Evolutionary conservation across 805 yeast species (phyloP).

Genomic region (Candida sanyiensis): DNA sequence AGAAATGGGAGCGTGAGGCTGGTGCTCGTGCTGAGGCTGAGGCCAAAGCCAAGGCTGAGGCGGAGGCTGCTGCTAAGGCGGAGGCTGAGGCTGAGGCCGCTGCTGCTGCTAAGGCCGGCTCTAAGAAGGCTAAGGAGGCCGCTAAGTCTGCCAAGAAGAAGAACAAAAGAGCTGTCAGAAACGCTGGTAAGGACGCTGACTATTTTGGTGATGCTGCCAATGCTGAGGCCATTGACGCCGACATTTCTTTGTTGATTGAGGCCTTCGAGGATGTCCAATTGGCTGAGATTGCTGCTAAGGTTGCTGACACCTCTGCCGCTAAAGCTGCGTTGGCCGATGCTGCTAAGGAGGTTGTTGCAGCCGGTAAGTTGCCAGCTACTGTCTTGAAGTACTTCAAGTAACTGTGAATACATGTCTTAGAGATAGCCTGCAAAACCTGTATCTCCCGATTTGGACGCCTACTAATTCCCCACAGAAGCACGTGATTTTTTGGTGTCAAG

Average conservation of each 20-base stretch:
- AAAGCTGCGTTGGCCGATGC: conserved; percentile 54
- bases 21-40: conserved; percentile 97
- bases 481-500: background rate
- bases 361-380: conserved; percentile 50
- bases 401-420: no score
- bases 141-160: conserved; percentile 90
- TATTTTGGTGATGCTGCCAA: conserved; percentile 78
- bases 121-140: conserved; percentile 93
- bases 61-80: conserved; percentile 78
- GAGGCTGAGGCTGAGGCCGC: conserved; percentile 72
- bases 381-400: conserved; percentile 46
- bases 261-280: conserved; percentile 74
- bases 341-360: conserved; percentile 46
- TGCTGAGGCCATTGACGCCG: conserved; percentile 67
- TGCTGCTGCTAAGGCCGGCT: conserved; percentile 60
- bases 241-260: conserved; percentile 74
- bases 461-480: background rate
- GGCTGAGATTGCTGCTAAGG: conserved; percentile 64
- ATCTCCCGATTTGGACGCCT: background rate
- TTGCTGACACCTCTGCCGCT: conserved; percentile 49
- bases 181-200: conserved; percentile 71
- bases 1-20: conserved; percentile 97
- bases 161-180: conserved; percentile 85
- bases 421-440: no score
- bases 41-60: conserved; percentile 80